Evolutionary conservation across 495 filamentous ascomycete genomes (phyloP), one percentile per base, ranked within the genome.

Genomic region (Baudoinia panamericana): DNA sequence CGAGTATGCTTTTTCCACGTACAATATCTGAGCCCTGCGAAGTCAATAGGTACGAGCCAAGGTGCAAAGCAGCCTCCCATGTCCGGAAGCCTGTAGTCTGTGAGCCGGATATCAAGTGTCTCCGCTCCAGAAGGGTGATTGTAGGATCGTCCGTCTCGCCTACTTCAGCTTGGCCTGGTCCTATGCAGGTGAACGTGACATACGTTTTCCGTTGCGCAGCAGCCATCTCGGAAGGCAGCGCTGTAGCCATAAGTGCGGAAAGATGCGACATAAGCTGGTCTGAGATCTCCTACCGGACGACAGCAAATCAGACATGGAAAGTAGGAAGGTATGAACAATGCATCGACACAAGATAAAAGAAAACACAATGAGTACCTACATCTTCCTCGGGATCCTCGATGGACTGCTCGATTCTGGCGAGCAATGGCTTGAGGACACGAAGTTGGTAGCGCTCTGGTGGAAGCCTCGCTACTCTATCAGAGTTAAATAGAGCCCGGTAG

Each of bases 11-110:
- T 46, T 79, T 79, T 10, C 64, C 64, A 25, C 45, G 45, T 9
- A 90, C 56, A 11, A 71, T 44, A 9, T 48, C 41, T 31, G 48
- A 51, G 10, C 67, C 73, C 0, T 50, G 33, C 0, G 54, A 35
- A 0, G 52, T 60, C 9, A 71, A 63, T 23, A 90, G 74, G 48
- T 77, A 93, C 16, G 82, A 70, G 0, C 77, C 84, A 0, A 95
- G 68, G 54, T 86, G 80, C n/a, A 96, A 61, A 0, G 84, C 76
- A 3, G 88, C 88, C 62, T 94, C 88, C 88, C 88, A 96, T 4
- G 88, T 96, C 9, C 88, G 74, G 20, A 84, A 65, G 0, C 88
- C 88, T 0, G 88, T 95, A 2, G 82, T 93, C 3, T 82, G 84
- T 5, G 68, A 62, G 0, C 74, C 73, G 7, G 82, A 76, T 29